Base-by-base conservation (phyloP, 352 stramenopile species). In the Hyaloperonospora brassicae region DNA sequence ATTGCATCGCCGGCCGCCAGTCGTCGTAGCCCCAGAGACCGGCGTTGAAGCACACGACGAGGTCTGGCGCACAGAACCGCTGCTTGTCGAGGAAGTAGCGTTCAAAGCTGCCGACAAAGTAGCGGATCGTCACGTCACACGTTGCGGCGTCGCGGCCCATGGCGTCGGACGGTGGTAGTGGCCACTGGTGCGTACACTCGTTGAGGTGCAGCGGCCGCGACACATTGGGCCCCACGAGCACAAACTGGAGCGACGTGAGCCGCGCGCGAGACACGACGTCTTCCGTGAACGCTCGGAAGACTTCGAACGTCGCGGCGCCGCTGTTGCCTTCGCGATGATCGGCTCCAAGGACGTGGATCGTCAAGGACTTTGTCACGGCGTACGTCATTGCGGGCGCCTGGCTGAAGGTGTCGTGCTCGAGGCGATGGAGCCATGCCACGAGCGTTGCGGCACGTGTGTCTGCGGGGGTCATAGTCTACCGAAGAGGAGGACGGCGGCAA, bases 11-110 rank as follows among this genome's bases (percentile, higher is more conserved):
- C 21, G 83, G 83, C 8, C 87, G 50, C 84, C 84, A 95, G 55
- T 90, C 70, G 57, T 95, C 81, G 57, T 95, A 95, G 38, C 84
- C 84, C 84, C 84, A 95, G 24, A 95, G 78, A 4, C 84, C 84
- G 12, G 84, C 84, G 44, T 95, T 93, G 52, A 93, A 95, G 53
- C 79, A 90, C 38, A 89, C 76, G 1, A 73, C 70, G 5, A 90
- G 64, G 49, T 89, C 72, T 3, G 84, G 77, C 6, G 61, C 48
- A 44, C 58, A 46, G 59, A 86, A 89, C 43, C 52, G 30, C 10
- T 52, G 42, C 36, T 73, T 72, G 42, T 86, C 73, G 2, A 53
- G 24, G 45, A 73, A 77, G 41, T 78, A 88, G 17, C 55, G 57
- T 48, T 89, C 76, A 22, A 87, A 91, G 53, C 68, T 71, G 27